A percentile compares a stretch with the other conserved stretches of the same genome.
Evolutionary conservation across 1,284 basidiomycete species (phyloP).

Genomic region (Athelia psychrophila): DNA sequence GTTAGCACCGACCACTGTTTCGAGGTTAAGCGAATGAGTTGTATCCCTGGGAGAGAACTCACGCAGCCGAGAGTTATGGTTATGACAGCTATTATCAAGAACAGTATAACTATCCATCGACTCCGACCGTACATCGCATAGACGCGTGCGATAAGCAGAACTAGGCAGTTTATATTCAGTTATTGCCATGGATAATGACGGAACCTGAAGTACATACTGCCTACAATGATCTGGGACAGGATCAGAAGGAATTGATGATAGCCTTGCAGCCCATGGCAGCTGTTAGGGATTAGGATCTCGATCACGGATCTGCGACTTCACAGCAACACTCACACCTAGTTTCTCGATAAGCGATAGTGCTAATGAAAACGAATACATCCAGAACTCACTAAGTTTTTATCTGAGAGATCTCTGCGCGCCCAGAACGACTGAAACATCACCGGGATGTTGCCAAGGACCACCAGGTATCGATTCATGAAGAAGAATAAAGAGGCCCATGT

Average conservation of each 20-base stretch:
- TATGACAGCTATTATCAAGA: conserved; percentile 17
- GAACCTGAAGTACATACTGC: conserved; percentile 17
- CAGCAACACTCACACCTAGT: background rate
- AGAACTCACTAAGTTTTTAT: conserved; percentile 19
- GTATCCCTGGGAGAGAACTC: conserved; percentile 9
- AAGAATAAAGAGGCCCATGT: conserved; percentile 34
- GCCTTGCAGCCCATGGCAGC: conserved; percentile 23
- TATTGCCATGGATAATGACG: too few species aligned
- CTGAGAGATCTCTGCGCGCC: conserved; percentile 14
- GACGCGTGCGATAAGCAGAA: too few species aligned
- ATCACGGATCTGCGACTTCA: background rate
- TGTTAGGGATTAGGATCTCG: conserved; percentile 8
- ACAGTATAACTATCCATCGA: conserved; percentile 24
- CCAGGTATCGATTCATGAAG: conserved; percentile 38
- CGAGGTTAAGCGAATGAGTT: background rate
- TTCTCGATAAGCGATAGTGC: too few species aligned
- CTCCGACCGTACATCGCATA: conserved; percentile 40
- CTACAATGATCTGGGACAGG: conserved; percentile 31
- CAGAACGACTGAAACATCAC: conserved; percentile 31
- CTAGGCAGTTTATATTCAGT: too few species aligned
- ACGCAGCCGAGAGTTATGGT: conserved; percentile 21
- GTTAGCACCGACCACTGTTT: too few species aligned
- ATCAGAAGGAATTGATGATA: conserved; percentile 35
- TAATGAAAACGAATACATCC: too few species aligned
- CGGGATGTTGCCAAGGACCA: conserved; percentile 37